A percentile compares a stretch with the other conserved stretches of the same genome.
phyloP scores from a whole-genome alignment of 1,284 basidiomycete genomes.

The Fistulina hepatica region DNA sequence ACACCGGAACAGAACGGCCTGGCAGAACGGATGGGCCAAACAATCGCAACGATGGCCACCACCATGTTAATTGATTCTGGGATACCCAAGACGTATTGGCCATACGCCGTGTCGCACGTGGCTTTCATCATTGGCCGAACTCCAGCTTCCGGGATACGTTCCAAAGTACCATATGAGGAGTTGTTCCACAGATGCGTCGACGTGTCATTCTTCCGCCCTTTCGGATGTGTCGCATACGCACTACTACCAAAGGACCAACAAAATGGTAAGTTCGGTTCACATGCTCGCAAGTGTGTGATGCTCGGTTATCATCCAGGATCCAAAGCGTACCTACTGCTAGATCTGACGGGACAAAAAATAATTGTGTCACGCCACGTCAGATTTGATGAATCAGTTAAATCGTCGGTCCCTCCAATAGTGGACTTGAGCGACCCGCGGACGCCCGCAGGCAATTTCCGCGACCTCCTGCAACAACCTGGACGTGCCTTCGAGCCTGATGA shows the following conservation, averaged over 20 bases:
- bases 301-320: conserved; percentile 7
- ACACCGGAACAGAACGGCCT: conserved; percentile 24
- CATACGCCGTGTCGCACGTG: conserved; percentile 14
- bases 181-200: conserved; percentile 6
- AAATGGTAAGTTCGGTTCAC: conserved; percentile 5
- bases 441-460: no score
- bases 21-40: conserved; percentile 24
- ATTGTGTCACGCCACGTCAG: conserved; percentile 15
- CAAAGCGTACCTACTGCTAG: conserved; percentile 12
- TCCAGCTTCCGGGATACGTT: conserved; percentile 8
- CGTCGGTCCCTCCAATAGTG: no score
- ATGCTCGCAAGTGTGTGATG: conserved; percentile 1
- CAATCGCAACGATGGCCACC: conserved; percentile 15
- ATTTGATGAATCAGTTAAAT: conserved; percentile 18
- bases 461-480: no score
- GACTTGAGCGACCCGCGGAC: no score
- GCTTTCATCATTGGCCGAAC: conserved; percentile 14
- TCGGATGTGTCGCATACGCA: conserved; percentile 8
- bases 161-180: conserved; percentile 6
- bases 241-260: conserved; percentile 5
- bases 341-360: conserved; percentile 9
- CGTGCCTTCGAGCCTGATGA: no score
- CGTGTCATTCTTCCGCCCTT: conserved; percentile 2
- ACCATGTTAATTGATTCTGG: conserved; percentile 18
- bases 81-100: conserved; percentile 20